Evolutionary conservation across 2,329 filamentous ascomycete genomes (phyloP), one percentile per base, ranked within the genome.

Genomic region (Fusarium vanettenii): DNA sequence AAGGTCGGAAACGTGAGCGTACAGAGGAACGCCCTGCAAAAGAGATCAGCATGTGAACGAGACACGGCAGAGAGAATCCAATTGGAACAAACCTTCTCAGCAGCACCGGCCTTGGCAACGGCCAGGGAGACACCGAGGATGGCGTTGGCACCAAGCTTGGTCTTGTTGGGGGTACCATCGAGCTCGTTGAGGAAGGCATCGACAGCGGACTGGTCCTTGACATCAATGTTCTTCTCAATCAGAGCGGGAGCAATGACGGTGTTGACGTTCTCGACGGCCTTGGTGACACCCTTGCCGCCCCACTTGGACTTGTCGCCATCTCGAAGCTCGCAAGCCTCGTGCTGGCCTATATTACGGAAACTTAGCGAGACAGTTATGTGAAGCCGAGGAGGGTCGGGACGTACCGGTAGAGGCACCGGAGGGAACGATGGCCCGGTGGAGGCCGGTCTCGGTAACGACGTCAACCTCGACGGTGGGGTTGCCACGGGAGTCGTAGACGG

Each of bases 381-480:
- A 67, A 70, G 52, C 73, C 64, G 71, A 65, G 66, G 70, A 71
- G 66, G 72, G 61, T 82, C 79, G 79, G 76, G 69, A 84, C 92
- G 83, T 85, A 95, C 93, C 95, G 81, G 95, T 98, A 81, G 96
- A 98, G 82, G 96, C 96, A 85, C 96, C 96, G 78, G 95, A 98
- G 81, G 96, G 96, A 75, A 98, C 96, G 84, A 98, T 98, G 85
- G 96, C 95, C 84, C 96, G 95, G 92, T 98, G 95, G 76, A 98
- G 92, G 83, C 96, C 96, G 81, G 94, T 97, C 89, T 97, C 95
- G 80, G 95, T 98, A 87, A 97, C 93, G 81, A 98, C 92, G 85
- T 98, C 96, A 82, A 98, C 96, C 91, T 98, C 96, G 83, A 98
- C 96, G 84, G 97, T 99, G 82, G 97, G 97, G 92, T 99, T 99